Base-by-base conservation (phyloP, 495 filamentous ascomycete species). In the Daldinia vernicosa region DNA sequence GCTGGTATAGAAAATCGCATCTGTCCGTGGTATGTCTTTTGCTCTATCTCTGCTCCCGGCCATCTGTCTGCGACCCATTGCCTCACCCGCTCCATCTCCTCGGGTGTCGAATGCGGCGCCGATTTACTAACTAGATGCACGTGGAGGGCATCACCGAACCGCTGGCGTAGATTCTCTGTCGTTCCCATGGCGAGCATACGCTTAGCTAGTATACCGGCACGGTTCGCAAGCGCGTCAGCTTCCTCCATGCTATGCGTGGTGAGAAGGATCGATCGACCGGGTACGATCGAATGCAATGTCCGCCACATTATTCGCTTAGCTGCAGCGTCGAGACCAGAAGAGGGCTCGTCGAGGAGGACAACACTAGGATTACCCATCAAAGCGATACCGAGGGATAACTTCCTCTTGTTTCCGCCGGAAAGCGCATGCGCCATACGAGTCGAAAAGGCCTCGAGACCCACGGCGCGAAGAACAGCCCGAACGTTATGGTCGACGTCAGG, bases 171-270 rank as follows among this genome's bases (percentile, higher is more conserved):
- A 35, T 84, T 68, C 22, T 89, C 88, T 1, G 86, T 85, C 1
- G 87, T 86, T 6, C 90, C 91, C 70, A 92, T 80, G 9, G 91
- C 90, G 0, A 94, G 81, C 89, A 94, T 92, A 3, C 84, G 73
- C 68, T 82, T 84, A n/a, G 90, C 89, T 63, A 94, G 80, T 63
- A 94, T 92, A 6, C 90, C 91, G 0, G 89, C 91, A 11, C 89
- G 83, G 61, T 86, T 82, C 0, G 91, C 91, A 9, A 94, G 81
- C 4, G 90, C 90, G 63, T 92, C 89, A 15, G 91, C 91, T 75
- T 94, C 91, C 74, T 94, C 91, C 91, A 94, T 93, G 37, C 82
- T 86, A 72, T 94, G 91, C 8, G 91, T 94, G n/a, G 90, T 92
- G 6, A 92, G 78, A 0, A 92, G 79, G n/a, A 93, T 82, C 1